These are phyloP conservation scores for Isabelozyma rhagii DNA, from an alignment of 805 yeast species.

Conservation along the genomic window DNA sequence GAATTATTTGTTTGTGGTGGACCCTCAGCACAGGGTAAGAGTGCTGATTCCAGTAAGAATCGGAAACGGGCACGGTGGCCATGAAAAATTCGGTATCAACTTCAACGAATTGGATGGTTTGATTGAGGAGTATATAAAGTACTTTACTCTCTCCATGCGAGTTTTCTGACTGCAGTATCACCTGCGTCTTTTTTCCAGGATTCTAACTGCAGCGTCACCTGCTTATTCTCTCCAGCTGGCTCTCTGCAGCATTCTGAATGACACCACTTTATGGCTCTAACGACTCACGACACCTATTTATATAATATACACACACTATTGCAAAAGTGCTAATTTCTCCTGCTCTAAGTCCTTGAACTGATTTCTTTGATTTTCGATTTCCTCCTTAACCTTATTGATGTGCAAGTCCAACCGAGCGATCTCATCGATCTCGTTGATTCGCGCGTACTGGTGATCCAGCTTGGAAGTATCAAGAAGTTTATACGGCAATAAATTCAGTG, in stretches of 20 bases:
- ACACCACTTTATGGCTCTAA: neutral
- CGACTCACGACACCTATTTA: neutral
- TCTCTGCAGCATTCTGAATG: neutral
- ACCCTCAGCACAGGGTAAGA: slow-evolving; percentile 9
- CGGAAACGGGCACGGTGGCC: slow-evolving; percentile 9
- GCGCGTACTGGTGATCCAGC: slow-evolving; percentile 38
- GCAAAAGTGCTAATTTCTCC: slow-evolving; percentile 36
- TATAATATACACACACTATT: slow-evolving; percentile 10
- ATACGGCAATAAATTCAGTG: slow-evolving; percentile 54
- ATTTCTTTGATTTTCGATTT: slow-evolving; percentile 38
- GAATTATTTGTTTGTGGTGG: slow-evolving; percentile 22
- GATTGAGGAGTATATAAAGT: slow-evolving; percentile 6
- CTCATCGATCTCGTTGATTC: slow-evolving; percentile 41
- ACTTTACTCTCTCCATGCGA: neutral
- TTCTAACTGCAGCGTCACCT: too few species aligned
- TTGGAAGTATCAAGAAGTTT: slow-evolving; percentile 29
- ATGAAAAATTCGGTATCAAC: slow-evolving; percentile 18
- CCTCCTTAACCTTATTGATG: slow-evolving; percentile 35
- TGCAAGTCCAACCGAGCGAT: slow-evolving; percentile 39
- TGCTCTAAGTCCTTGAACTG: slow-evolving; percentile 40
- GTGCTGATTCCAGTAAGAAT: slow-evolving; percentile 16
- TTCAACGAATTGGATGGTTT: slow-evolving; percentile 6
- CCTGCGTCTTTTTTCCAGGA: too few species aligned
- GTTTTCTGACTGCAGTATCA: neutral
- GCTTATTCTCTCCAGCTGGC: too few species aligned